Evolutionary conservation across 805 yeast genomes (phyloP), one percentile per base, ranked within the genome.

Genomic region (Lipomyces spencermartinsiae): DNA sequence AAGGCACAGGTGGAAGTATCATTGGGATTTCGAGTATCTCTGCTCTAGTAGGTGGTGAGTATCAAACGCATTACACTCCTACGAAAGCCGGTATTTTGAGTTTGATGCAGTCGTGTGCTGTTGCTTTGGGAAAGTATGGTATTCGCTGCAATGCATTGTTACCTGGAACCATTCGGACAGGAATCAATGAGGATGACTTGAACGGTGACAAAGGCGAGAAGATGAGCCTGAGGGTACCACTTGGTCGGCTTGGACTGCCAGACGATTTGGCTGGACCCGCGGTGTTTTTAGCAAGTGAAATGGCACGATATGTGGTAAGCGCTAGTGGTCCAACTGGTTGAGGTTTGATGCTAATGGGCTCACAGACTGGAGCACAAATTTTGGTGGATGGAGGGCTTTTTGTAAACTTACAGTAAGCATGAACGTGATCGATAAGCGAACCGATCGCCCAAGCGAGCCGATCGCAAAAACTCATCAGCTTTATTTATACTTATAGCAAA

Each of bases 1-100:
- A 83, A 67, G 84, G 84, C 5, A 79, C 78, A 58, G 84, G 85
- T 34, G 86, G 86, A 1, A 80, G 83, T 14, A 82, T 83, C 64
- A 83, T 83, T 53, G 85, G 83, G 9, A 74, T 82, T 54, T 77
- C 81, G 31, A 77, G 81, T 58, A 81, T 83, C 65, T 78, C 82
- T 66, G 84, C 84, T 0, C 73, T 82, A 9, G 84, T 82, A 7
- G 85, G 85, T 22, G 85, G 85, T 34, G 84, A 80, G 6, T 71
- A 73, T 55, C 85, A 82, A 68, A 79, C 82, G 3, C 84, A 82
- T 70, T 83, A 83, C 73, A 80, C 83, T n/a, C 84, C 85, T 19
- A 81, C 85, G 12, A 83, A 83, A 66, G 84, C 84, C 16, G 85
- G 83, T 19, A 76, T 83, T 55, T 72, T 81, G 59, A 80, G 83